Evolutionary conservation across 495 filamentous ascomycete genomes (phyloP).

Genomic region (Tuber umbilicatum): DNA sequence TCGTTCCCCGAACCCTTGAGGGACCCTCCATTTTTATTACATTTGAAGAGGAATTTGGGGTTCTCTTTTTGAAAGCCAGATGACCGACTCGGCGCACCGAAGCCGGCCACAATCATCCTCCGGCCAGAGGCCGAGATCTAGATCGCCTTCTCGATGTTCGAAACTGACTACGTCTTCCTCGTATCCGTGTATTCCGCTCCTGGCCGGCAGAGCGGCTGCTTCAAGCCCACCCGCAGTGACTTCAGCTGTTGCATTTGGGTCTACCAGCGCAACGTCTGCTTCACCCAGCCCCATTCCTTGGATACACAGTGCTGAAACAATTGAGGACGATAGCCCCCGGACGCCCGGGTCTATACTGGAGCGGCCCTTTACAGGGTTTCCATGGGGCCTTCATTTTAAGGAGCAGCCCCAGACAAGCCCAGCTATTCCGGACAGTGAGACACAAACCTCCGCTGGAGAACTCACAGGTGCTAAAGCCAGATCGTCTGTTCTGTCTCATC

Average conservation of each 20-base stretch:
- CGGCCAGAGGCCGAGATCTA: constrained; percentile 28
- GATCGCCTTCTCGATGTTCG: constrained; percentile 24
- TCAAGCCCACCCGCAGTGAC: constrained; percentile 35
- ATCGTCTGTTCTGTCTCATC: constrained; percentile 8
- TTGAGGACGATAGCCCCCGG: constrained; percentile 29
- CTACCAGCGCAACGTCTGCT: constrained; percentile 33
- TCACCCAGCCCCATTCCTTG: constrained; percentile 26
- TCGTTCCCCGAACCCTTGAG: constrained; percentile 14
- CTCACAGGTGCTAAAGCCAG: background rate
- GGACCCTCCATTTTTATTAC: background rate
- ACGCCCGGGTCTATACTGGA: constrained; percentile 22
- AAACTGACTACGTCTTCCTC: constrained; percentile 34
- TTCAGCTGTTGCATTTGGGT: constrained; percentile 36
- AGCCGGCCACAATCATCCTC: constrained; percentile 36
- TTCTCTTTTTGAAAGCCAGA: constrained; percentile 8
- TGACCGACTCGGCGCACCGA: constrained; percentile 33
- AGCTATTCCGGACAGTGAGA: constrained; percentile 22
- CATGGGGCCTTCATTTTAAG: constrained; percentile 32
- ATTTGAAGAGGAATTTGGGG: background rate
- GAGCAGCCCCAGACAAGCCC: constrained; percentile 31
- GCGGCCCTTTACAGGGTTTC: constrained; percentile 22
- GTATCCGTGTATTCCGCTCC: constrained; percentile 31
- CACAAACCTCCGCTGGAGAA: background rate
- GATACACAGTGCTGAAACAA: constrained; percentile 30
- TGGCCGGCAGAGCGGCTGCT: constrained; percentile 30